Percentiles rank a stretch among this genome's conserved stretches.
Evolutionary conservation across 2,329 filamentous ascomycete species (phyloP).

Genomic region (Colletotrichum higginsianum): DNA sequence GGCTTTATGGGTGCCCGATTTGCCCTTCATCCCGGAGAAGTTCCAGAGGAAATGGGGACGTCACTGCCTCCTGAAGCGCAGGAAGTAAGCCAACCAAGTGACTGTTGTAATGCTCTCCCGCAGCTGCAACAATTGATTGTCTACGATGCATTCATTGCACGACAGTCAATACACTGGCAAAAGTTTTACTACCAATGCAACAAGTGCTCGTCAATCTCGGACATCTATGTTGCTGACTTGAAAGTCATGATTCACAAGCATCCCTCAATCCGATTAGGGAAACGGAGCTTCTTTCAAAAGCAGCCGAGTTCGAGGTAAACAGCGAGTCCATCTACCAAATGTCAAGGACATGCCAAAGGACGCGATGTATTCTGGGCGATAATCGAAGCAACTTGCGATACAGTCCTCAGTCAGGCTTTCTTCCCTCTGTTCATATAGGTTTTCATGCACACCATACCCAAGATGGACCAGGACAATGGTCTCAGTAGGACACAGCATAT

Average conservation of each 20-base stretch:
- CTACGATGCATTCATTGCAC: not conserved
- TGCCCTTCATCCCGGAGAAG: slow-evolving; percentile 76
- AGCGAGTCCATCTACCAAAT: not conserved
- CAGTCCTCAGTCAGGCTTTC: not conserved
- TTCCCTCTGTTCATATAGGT: too few relatives aligned
- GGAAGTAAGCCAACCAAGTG: slow-evolving; percentile 45
- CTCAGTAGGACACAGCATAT: not conserved
- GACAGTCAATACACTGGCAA: too few relatives aligned
- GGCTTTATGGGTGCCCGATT: slow-evolving; percentile 85
- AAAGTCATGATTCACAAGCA: not conserved
- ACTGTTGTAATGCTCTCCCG: not conserved
- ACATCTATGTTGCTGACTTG: not conserved
- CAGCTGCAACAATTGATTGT: not conserved
- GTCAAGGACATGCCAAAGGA: not conserved
- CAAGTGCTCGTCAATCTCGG: not conserved
- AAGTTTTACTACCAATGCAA: not conserved
- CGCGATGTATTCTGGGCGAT: not conserved
- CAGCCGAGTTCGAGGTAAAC: not conserved
- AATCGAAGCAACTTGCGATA: not conserved
- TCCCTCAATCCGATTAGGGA: not conserved
- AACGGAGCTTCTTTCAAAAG: not conserved
- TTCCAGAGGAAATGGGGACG: slow-evolving; percentile 86
- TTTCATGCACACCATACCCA: too few relatives aligned
- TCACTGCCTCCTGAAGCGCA: slow-evolving; percentile 85
- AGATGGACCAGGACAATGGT: not conserved